Percentiles rank a stretch among this genome's conserved stretches.
phyloP scores from a whole-genome alignment of 768 basidiomycete genomes.

The Hysterangium stoloniferum region DNA sequence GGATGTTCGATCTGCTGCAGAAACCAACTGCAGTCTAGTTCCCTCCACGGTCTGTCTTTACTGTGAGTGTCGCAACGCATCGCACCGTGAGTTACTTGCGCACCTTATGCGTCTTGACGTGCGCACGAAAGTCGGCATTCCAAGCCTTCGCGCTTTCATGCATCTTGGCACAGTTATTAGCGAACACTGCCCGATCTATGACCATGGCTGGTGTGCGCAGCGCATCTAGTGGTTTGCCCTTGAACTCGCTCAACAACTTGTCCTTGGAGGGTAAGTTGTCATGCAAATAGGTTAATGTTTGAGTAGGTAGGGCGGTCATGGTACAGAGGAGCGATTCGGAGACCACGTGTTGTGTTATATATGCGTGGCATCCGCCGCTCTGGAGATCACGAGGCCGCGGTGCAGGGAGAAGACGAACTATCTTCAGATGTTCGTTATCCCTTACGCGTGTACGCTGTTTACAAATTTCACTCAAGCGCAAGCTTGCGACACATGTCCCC shows the following conservation, averaged over 20 bases:
- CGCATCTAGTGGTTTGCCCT: constrained; percentile 44
- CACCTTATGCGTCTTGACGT: constrained; percentile 83
- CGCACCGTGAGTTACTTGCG: not conserved
- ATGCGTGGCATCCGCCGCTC: no score
- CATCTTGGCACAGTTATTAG: constrained; percentile 67
- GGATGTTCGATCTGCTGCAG: constrained; percentile 42
- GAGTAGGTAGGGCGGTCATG: constrained; percentile 23
- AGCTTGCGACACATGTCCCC: no score
- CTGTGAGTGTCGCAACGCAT: constrained; percentile 1
- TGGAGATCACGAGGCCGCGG: no score
- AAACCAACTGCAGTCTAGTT: constrained; percentile 56
- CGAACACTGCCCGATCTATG: constrained; percentile 67
- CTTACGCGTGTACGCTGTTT: no score
- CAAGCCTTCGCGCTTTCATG: constrained; percentile 55
- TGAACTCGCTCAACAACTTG: constrained; percentile 42
- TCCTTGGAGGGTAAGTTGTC: constrained; percentile 18
- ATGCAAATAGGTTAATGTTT: constrained; percentile 40
- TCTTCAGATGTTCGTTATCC: no score
- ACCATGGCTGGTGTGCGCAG: constrained; percentile 74
- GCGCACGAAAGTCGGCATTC: constrained; percentile 69
- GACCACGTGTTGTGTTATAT: constrained; percentile 11
- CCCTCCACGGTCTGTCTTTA: constrained; percentile 62
- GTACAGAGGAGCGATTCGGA: no score
- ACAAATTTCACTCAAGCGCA: no score
- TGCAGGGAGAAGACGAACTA: no score